Evolutionary conservation across 345 rosid species (phyloP).

Genomic region (Sonneratia caseolaris): DNA sequence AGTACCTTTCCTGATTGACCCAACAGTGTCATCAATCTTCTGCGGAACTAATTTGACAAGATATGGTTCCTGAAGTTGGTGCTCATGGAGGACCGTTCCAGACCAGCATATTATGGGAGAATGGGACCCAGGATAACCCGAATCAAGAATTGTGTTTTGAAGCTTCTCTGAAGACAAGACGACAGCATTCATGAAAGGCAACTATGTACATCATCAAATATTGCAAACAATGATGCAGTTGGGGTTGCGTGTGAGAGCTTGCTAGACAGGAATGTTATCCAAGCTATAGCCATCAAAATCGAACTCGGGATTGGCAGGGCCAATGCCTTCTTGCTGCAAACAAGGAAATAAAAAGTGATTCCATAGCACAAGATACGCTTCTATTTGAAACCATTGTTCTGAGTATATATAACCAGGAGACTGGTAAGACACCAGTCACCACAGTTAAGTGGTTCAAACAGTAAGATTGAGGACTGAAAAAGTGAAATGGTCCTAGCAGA

Average conservation of each 20-base stretch:
- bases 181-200: conserved; percentile 13
- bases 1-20: conserved; percentile 4
- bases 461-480: too few relatives aligned
- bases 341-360: neutral
- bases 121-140: neutral
- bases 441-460: too few relatives aligned
- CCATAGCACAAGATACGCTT: neutral
- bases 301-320: conserved; percentile 50
- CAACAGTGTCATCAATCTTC: conserved; percentile 5
- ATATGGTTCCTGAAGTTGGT: neutral
- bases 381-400: neutral
- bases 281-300: conserved; percentile 71
- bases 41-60: neutral
- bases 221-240: neutral
- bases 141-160: conserved; percentile 2
- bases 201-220: conserved; percentile 25
- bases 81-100: neutral
- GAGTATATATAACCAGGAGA: neutral
- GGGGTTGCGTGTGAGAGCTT: conserved; percentile 3
- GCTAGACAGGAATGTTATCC: conserved; percentile 65
- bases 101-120: neutral
- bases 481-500: too few relatives aligned
- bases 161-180: neutral
- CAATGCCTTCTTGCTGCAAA: conserved; percentile 56
- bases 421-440: neutral